Conservation (phyloP, 495 filamentous ascomycete genomes). For the Penicillium lagena region DNA sequence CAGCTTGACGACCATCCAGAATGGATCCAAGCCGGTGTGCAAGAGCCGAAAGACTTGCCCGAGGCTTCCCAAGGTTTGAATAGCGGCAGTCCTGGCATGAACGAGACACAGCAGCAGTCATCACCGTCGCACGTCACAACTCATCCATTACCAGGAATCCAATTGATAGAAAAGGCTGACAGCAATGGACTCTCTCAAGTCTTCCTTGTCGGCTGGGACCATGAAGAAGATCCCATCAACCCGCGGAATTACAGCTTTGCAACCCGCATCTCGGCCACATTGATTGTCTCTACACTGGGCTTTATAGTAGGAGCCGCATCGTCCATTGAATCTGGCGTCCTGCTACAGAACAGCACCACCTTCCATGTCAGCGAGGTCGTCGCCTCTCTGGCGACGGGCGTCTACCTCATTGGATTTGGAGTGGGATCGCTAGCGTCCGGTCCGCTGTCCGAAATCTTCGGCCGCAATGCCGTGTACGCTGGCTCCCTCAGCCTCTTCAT, state of each 20-base stretch:
- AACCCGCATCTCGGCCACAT: conserved; percentile 32
- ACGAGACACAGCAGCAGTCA: conserved; percentile 9
- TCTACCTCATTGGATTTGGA: conserved; percentile 61
- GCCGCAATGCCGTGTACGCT: conserved; percentile 54
- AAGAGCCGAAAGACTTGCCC: background rate
- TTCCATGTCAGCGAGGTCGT: conserved; percentile 48
- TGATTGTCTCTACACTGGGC: conserved; percentile 46
- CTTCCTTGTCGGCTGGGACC: conserved; percentile 54
- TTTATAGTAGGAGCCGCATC: conserved; percentile 47
- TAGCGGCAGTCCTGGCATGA: too few relatives aligned
- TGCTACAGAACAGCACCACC: conserved; percentile 34
- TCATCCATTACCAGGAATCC: conserved; percentile 30
- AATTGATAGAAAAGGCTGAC: conserved; percentile 25
- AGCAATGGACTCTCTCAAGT: conserved; percentile 13
- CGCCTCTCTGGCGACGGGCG: conserved; percentile 39
- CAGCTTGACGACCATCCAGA: conserved; percentile 14
- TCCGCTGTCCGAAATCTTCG: conserved; percentile 53
- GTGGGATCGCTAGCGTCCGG: conserved; percentile 45
- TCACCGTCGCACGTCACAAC: conserved; percentile 20
- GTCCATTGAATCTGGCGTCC: conserved; percentile 42
- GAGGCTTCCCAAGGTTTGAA: too few relatives aligned
- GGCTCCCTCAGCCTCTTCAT: conserved; percentile 41
- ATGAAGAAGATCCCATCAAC: conserved; percentile 45
- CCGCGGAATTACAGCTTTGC: conserved; percentile 48
- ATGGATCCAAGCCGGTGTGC: background rate